Base-by-base conservation (phyloP, 2,329 filamentous ascomycete genomes). In the Hymenoscyphus infarciens region DNA sequence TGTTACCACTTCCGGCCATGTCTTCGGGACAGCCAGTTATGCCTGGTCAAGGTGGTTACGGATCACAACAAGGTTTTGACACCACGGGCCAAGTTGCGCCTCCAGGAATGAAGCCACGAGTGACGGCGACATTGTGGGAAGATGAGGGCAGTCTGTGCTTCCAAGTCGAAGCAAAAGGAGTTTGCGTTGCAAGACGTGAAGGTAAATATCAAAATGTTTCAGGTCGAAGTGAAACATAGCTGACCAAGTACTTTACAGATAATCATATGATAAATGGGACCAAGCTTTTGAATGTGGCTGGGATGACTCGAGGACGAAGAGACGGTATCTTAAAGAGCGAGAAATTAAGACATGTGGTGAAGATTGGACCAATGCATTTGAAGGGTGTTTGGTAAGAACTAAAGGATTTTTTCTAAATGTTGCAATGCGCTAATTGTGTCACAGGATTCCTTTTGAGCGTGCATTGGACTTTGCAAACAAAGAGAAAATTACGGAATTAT, bases 261-360 rank as follows among this genome's bases (percentile, higher is more conserved):
- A 98, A 97, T 77, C 92, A 97, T 78, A 97, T 99, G 91, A 97
- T 99, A 77, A 99, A 98, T 73, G 95, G 95, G 19, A 99, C 95
- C 0, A 99, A 98, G 77, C 81, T 99, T 62, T 80, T 98, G 63
- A 99, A 99, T 69, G 95, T 99, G 60, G 95, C 95, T 58, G 94
- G 95, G 13, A 99, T 99, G 95, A 99, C 95, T 15, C 86, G 95
- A 75, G 95, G 95, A 61, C 88, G 95, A 68, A 86, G 95, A 72
- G 95, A 99, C 74, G 95, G 95, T 56, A 98, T 99, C 69, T 78
- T 99, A 63, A 99, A 99, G 80, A 97, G 94, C 75, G 95, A 98
- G 78, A 99, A 98, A 78, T 87, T 93, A 62, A 88, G 95, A 69
- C 93, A 97, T 76, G 95, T 98, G 13, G 95, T 98, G 64, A 99